These are phyloP conservation scores for Knoxia roxburghii DNA, from an alignment of 257 asterid species.

Conservation along the genomic window DNA sequence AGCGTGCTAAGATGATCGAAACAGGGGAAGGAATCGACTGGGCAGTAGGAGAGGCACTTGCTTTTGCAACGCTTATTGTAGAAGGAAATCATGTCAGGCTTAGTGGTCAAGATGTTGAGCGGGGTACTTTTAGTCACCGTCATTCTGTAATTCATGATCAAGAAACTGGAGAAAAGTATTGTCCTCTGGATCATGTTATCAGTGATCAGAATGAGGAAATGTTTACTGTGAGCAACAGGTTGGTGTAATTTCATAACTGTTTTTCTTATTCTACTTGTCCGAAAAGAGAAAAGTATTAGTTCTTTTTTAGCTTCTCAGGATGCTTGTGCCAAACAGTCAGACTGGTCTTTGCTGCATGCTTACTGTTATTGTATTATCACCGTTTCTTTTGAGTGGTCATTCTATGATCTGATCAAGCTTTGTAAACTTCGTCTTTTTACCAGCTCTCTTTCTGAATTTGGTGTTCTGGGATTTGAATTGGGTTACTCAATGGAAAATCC, in stretches of 20 bases:
- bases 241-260: slow-evolving; percentile 10
- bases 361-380: background rate
- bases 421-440: slow-evolving; percentile 10
- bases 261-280: background rate
- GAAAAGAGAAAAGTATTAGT: background rate
- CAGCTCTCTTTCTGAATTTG: slow-evolving; percentile 96
- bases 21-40: slow-evolving; percentile 96
- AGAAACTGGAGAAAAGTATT: slow-evolving; percentile 75
- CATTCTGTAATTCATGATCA: slow-evolving; percentile 92
- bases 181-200: slow-evolving; percentile 91
- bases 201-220: slow-evolving; percentile 87
- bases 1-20: slow-evolving; percentile 91
- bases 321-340: background rate
- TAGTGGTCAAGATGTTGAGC: slow-evolving; percentile 99
- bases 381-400: background rate
- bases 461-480: slow-evolving; percentile 85
- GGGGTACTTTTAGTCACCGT: slow-evolving; percentile 98
- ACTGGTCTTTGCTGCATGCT: background rate
- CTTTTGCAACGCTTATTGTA: slow-evolving; percentile 88
- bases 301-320: background rate
- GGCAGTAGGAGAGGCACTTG: slow-evolving; percentile 97
- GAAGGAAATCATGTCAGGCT: slow-evolving; percentile 98
- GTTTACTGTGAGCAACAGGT: slow-evolving; percentile 99
- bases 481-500: slow-evolving; percentile 99
- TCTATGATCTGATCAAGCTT: background rate